Percentiles rank a stretch among this genome's conserved stretches.
phyloP scores from a whole-genome alignment of 306 rosid species.

The Prunus armeniaca region DNA sequence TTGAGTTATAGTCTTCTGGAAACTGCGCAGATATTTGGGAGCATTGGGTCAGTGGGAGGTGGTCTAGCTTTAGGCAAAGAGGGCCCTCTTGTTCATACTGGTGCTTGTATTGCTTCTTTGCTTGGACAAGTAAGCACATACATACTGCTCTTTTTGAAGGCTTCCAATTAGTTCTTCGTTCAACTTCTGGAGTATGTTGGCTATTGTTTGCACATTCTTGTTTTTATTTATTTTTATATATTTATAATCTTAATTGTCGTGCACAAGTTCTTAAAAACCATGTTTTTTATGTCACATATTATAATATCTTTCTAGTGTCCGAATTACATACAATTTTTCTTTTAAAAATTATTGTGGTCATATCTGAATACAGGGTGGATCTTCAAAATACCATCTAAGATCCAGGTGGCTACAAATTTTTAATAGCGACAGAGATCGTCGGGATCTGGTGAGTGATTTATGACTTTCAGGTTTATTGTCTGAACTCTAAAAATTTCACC shows the following conservation, averaged over 20 bases:
- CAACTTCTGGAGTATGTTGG: background rate
- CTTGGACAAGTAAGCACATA: slow-evolving; percentile 84
- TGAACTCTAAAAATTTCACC: background rate
- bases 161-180: background rate
- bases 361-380: slow-evolving; percentile 73
- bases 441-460: slow-evolving; percentile 72
- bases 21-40: slow-evolving; percentile 75
- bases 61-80: slow-evolving; percentile 98
- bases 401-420: slow-evolving; percentile 93
- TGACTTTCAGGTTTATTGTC: slow-evolving; percentile 3
- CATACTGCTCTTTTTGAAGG: background rate
- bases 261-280: background rate
- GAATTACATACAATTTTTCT: slow-evolving; percentile 20
- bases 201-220: background rate
- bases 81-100: slow-evolving; percentile 99
- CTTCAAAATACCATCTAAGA: slow-evolving; percentile 78
- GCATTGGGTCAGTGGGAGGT: slow-evolving; percentile 98
- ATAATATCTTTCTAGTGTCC: background rate
- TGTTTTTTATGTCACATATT: slow-evolving; percentile 10
- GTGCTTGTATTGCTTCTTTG: slow-evolving; percentile 98
- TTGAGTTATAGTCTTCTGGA: slow-evolving; percentile 20
- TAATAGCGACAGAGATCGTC: slow-evolving; percentile 87
- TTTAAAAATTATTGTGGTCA: slow-evolving; percentile 9
- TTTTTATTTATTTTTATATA: background rate
- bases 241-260: background rate